Evolutionary conservation across 176 grass and related monocot species (phyloP).

Genomic region (Oryza glumipatula): DNA sequence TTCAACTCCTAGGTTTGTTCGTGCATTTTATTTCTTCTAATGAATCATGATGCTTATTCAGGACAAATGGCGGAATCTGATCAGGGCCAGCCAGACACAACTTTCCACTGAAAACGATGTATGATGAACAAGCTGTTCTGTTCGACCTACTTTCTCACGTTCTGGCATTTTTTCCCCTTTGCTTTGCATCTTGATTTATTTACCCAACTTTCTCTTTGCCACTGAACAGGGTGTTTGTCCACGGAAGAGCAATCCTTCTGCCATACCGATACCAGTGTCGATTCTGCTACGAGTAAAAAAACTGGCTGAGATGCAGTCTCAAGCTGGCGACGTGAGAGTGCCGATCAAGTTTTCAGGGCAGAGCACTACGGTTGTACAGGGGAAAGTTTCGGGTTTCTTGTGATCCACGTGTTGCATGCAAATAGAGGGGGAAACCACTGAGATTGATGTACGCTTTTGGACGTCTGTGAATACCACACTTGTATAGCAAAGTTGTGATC

Average conservation of each 20-base stretch:
- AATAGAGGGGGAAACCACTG: conserved; percentile 8
- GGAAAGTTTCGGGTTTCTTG: conserved; percentile 80
- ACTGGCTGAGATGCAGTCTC: conserved; percentile 65
- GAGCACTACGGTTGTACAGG: conserved; percentile 61
- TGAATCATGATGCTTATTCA: conserved; percentile 42
- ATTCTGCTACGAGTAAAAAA: conserved; percentile 87
- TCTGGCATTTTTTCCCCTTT: neutral
- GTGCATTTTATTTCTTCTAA: conserved; percentile 10
- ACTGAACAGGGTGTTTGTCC: conserved; percentile 59
- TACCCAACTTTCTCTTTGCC: neutral
- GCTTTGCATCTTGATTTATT: neutral
- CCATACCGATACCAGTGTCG: conserved; percentile 71
- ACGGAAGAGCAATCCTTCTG: conserved; percentile 66
- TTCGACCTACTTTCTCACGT: neutral
- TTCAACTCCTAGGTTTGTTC: conserved; percentile 6
- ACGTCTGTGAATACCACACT: conserved; percentile 10
- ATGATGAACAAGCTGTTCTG: neutral
- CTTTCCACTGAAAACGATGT: conserved; percentile 61
- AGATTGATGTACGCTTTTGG: conserved; percentile 29
- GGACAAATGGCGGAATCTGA: conserved; percentile 99
- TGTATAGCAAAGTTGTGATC: conserved; percentile 11
- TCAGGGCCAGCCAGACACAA: conserved; percentile 82
- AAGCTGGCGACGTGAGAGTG: conserved; percentile 37
- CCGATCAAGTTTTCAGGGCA: conserved; percentile 45
- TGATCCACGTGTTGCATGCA: conserved; percentile 53